Percentiles rank a stretch among this genome's conserved stretches.
These are phyloP conservation scores for Cunninghamia lanceolata DNA, from an alignment of 75 land plant species.

Conservation along the genomic window DNA sequence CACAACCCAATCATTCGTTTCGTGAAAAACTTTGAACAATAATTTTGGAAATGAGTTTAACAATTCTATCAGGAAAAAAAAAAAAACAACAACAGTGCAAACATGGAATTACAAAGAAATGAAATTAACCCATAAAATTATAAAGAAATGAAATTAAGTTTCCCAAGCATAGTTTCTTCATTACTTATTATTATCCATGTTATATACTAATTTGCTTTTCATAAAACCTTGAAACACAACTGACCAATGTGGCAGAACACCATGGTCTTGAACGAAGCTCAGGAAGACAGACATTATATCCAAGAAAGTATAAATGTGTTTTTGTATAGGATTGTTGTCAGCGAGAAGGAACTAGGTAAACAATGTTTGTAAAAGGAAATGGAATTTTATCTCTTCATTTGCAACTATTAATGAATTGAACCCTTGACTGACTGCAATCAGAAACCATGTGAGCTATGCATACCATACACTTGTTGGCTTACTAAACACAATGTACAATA, in stretches of 20 bases:
- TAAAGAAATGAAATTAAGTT: too few species aligned
- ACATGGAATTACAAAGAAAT: too few species aligned
- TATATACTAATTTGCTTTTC: background rate
- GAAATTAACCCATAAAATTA: too few species aligned
- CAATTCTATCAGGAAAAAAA: too few species aligned
- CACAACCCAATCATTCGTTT: too few species aligned
- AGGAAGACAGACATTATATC: too few species aligned
- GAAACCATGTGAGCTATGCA: background rate
- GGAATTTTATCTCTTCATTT: background rate
- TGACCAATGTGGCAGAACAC: background rate
- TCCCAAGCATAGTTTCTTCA: too few species aligned
- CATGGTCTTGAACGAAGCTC: too few species aligned
- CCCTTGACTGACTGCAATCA: constrained; percentile 1
- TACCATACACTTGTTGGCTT: background rate
- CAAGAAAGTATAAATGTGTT: background rate
- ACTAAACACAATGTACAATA: background rate
- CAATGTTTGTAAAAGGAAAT: background rate
- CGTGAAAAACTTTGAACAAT: too few species aligned
- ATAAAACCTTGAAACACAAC: background rate
- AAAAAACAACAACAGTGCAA: too few species aligned
- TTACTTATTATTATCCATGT: background rate
- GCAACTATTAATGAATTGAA: background rate
- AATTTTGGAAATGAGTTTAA: too few species aligned
- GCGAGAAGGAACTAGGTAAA: background rate
- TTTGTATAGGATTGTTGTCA: background rate